phyloP scores from a whole-genome alignment of 129 eudicot genomes.

The Saposhnikovia divaricata region DNA sequence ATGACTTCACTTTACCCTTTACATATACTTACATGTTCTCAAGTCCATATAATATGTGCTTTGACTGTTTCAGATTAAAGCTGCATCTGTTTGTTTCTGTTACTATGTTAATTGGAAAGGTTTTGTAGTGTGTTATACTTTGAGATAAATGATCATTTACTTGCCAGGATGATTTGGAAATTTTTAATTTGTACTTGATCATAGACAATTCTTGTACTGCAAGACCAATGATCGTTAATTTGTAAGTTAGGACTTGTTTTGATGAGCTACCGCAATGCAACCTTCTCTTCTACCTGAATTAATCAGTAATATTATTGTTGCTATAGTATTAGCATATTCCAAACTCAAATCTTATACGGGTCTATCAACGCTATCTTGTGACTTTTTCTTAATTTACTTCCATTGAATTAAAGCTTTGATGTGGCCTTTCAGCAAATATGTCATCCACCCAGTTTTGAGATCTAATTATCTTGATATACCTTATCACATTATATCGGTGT shows the following conservation, averaged over 20 bases:
- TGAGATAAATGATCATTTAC: background rate
- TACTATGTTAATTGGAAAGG: background rate
- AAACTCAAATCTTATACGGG: background rate
- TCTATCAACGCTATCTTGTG: background rate
- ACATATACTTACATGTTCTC: background rate
- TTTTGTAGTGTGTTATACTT: background rate
- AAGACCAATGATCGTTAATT: background rate
- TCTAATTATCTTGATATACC: background rate
- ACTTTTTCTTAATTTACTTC: background rate
- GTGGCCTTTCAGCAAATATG: background rate
- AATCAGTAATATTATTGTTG: background rate
- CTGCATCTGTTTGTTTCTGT: background rate
- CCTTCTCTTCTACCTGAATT: background rate
- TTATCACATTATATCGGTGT: background rate
- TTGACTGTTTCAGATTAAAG: background rate
- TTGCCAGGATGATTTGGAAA: background rate
- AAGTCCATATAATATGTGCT: background rate
- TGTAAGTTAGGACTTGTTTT: background rate
- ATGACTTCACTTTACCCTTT: conserved; percentile 2
- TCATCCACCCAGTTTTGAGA: background rate
- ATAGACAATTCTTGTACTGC: background rate
- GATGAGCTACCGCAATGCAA: background rate
- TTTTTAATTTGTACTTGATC: background rate
- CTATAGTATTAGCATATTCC: background rate
- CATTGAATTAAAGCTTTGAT: background rate